Percentiles rank a stretch among this genome's conserved stretches.
Evolutionary conservation across 805 yeast species (phyloP).

Genomic region (Candida qinlingensis): DNA sequence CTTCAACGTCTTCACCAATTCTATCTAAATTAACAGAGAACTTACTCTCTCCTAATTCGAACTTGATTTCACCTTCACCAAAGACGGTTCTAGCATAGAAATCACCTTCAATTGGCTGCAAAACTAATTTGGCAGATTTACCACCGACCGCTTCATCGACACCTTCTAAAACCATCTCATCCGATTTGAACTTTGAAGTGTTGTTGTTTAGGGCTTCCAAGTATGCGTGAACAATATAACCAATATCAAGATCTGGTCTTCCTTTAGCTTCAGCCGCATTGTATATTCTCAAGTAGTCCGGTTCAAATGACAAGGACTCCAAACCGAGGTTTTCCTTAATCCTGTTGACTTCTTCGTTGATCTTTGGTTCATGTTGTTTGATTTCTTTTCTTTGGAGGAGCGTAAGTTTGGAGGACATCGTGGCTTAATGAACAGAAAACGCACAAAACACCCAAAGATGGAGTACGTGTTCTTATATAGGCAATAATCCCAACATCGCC

Average conservation of each 20-base stretch:
- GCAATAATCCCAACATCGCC: no score
- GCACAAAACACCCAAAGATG: no score
- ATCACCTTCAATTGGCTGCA: not conserved
- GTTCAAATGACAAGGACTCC: not conserved
- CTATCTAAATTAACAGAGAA: not conserved
- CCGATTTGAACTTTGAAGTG: not conserved
- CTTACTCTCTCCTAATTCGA: not conserved
- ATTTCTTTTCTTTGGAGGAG: slow-evolving; percentile 1
- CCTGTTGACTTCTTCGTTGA: not conserved
- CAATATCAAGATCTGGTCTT: not conserved
- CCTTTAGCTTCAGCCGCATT: slow-evolving; percentile 1
- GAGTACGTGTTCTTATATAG: no score
- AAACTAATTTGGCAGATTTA: not conserved
- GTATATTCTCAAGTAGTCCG: not conserved
- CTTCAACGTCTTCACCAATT: slow-evolving; percentile 1
- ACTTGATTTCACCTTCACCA: slow-evolving; percentile 1
- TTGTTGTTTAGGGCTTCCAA: not conserved
- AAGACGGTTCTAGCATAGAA: not conserved
- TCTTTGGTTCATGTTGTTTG: not conserved
- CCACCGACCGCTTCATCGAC: slow-evolving; percentile 1
- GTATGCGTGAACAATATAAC: not conserved
- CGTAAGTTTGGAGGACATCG: not conserved
- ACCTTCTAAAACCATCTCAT: not conserved
- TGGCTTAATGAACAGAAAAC: no score
- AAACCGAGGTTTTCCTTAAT: slow-evolving; percentile 1